Evolutionary conservation across 805 yeast species (phyloP), one percentile per base, ranked within the genome.

Genomic region (Blastobotrys muscicola): DNA sequence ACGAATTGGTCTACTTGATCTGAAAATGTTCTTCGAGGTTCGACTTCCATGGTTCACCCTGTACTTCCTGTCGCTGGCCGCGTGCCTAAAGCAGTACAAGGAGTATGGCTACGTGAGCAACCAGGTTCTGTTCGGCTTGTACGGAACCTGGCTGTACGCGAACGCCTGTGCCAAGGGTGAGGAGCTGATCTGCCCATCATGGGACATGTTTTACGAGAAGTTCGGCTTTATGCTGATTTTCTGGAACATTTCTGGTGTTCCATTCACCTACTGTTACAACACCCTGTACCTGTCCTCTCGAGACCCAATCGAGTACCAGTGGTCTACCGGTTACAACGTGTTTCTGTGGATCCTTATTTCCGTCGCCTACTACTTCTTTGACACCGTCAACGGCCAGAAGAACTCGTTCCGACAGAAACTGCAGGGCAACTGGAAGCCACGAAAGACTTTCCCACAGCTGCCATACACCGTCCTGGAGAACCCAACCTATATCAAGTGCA

Each of bases 171-270:
- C 95, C 45, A 92, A 92, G 67, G 98, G 97, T 55, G 98, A 92
- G 67, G 97, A 92, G 63, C 71, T 90, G 56, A 92, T 92, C 61
- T 95, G 89, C 50, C 95, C 97, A 55, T 84, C 95, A 13, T 92
- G 98, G 97, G 98, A 92, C 65, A 90, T 92, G 97, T 96, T 95
- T 29, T 92, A 92, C 65, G 98, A 92, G 65, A 92, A 92, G 68
- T 92, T 92, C 57, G 98, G 98, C n/a, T 92, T 92, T 72, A 89
- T 92, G 97, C 76, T 92, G 52, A 78, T 89, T 55, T 92, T 92
- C 73, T 92, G 98, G 98, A 92, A 92, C 69, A 86, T 92, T 62
- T 96, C 97, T 29, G 98, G 98, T 57, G 98, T 92, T 35, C 98
- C 98, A 39, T 92, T 80, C 78, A 90, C 97, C 36, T 92, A 92